Base-by-base conservation (phyloP, 495 filamentous ascomycete species). In the Daldinia caldariorum region DNA sequence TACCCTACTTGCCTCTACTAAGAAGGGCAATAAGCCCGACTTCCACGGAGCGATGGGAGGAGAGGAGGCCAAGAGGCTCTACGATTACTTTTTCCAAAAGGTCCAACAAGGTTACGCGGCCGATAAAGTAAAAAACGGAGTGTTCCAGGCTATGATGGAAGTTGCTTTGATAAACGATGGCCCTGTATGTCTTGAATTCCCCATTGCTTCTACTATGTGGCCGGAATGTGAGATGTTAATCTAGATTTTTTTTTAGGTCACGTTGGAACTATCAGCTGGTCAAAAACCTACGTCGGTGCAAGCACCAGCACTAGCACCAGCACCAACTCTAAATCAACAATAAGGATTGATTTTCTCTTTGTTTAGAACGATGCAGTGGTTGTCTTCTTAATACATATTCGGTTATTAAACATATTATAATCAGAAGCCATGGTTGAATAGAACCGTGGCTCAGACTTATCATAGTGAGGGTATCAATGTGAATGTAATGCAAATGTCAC, bases 101-200 rank as follows among this genome's bases (percentile, higher is more conserved):
- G 88, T 97, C 26, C 84, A 91, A 66, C 85, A 90, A 69, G 79
- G 87, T 4, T 96, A 98, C 76, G 77, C 81, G 4, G 77, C 87
- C 7, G 92, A 93, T 14, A 90, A 86, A 69, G 94, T 99, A 65
- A 94, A 96, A 74, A 90, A 98, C 75, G 96, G 96, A 13, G 89
- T 97, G 38, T 99, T 98, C 77, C 94, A 97, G 73, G 95, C 96
- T 58, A 97, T 97, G 94, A 99, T 98, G 95, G 91, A 97, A 73
- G 95, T 97, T 63, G 91, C 91, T 65, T 76, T 97, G 26, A 89
- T 97, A 38, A 98, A 98, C 72, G 94, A 98, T 76, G 94, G 94
- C 62, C 94, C 94, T 77, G 94, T 97, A 85, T 87, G 92, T 62
- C 66, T 84, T 57, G 70, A 74, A 66, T 58, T 69, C 37, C 76